Evolutionary conservation across 2,329 filamentous ascomycete genomes (phyloP).

Genomic region (Aureobasidium pullulans): DNA sequence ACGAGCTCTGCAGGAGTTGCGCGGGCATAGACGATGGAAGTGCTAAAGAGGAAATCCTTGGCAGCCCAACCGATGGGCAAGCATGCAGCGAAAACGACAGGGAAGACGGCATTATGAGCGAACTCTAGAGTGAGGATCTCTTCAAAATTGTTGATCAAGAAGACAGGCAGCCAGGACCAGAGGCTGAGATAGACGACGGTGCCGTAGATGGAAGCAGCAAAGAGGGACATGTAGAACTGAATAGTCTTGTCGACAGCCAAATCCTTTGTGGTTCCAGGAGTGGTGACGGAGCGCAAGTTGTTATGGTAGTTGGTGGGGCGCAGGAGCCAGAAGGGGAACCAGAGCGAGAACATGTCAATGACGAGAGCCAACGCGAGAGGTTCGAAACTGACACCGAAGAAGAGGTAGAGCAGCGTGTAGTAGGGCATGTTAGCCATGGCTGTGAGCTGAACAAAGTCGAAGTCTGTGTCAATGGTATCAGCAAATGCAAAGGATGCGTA

Average conservation of each 20-base stretch:
- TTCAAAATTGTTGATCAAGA: slow-evolving; percentile 70
- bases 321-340: slow-evolving; percentile 67
- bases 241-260: slow-evolving; percentile 55
- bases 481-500: neutral
- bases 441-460: slow-evolving; percentile 38
- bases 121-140: slow-evolving; percentile 60
- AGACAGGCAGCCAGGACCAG: slow-evolving; percentile 60
- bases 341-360: slow-evolving; percentile 62
- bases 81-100: slow-evolving; percentile 44
- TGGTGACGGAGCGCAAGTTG: slow-evolving; percentile 32
- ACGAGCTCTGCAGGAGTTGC: slow-evolving; percentile 37
- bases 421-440: slow-evolving; percentile 68
- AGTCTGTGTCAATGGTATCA: slow-evolving; percentile 23
- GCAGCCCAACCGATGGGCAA: slow-evolving; percentile 65
- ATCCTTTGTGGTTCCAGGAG: slow-evolving; percentile 32
- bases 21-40: slow-evolving; percentile 43
- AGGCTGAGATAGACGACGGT: slow-evolving; percentile 64
- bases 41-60: slow-evolving; percentile 70
- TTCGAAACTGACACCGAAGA: slow-evolving; percentile 62
- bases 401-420: slow-evolving; percentile 66
- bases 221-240: slow-evolving; percentile 56
- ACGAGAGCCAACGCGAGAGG: slow-evolving; percentile 55
- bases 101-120: slow-evolving; percentile 55
- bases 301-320: slow-evolving; percentile 62
- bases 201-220: slow-evolving; percentile 67